phyloP scores from a whole-genome alignment of 768 basidiomycete genomes.

The Boletus rufocinnamomeus region DNA sequence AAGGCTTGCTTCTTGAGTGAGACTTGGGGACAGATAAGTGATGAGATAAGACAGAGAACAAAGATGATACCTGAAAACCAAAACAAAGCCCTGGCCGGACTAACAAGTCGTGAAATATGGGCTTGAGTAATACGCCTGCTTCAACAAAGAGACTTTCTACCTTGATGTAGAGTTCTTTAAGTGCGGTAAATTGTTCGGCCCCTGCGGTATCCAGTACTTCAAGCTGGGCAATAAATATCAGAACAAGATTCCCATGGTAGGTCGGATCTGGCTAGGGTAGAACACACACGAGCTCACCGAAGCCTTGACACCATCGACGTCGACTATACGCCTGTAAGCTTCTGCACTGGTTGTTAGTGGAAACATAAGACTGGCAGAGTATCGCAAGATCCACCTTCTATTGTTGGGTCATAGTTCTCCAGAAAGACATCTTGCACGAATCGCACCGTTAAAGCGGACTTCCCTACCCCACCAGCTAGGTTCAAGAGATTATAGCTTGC shows the following conservation, averaged over 20 bases:
- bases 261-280: constrained; percentile 5
- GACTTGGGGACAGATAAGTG: constrained; percentile 40
- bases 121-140: neutral
- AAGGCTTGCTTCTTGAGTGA: constrained; percentile 80
- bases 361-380: neutral
- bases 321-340: constrained; percentile 65
- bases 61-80: constrained; percentile 70
- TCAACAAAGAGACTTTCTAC: constrained; percentile 34
- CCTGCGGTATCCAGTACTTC: constrained; percentile 85
- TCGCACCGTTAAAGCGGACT: constrained; percentile 82
- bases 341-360: constrained; percentile 44
- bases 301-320: constrained; percentile 64
- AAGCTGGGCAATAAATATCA: constrained; percentile 47
- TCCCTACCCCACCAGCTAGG: constrained; percentile 84
- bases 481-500: constrained; percentile 7
- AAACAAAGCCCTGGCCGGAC: constrained; percentile 76
- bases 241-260: constrained; percentile 8
- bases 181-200: constrained; percentile 79
- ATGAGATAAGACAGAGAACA: neutral
- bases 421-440: constrained; percentile 74
- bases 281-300: constrained; percentile 47
- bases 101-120: constrained; percentile 27
- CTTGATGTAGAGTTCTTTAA: constrained; percentile 84
- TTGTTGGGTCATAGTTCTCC: constrained; percentile 80
- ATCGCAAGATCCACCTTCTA: constrained; percentile 58